Evolutionary conservation across 2,329 filamentous ascomycete genomes (phyloP), one percentile per base, ranked within the genome.

Genomic region (Fusarium torreyae): DNA sequence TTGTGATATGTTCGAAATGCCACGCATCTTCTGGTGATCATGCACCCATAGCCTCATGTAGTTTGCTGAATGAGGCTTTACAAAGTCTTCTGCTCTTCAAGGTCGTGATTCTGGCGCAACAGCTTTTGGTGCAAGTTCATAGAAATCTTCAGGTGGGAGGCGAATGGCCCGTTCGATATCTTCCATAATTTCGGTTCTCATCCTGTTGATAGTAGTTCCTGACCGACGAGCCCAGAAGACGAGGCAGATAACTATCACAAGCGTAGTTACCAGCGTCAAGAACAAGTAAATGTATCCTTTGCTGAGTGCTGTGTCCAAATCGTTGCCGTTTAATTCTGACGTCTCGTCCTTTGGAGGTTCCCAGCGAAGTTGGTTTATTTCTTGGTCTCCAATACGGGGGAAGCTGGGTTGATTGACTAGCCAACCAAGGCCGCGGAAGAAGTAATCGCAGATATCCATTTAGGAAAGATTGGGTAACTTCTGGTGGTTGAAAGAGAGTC

Each of bases 391-490:
- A 22, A 15, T 22, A n/a, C 17, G 36, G 7, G 20, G 3, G 36
- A 42, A 18, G 5, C 17, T 36, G 10, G 51, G 28, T n/a, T 60
- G 50, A 11, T 43, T 20, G 28, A 26, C 42, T 14, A 34, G 5
- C n/a, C 51, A 18, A 24, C 28, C 34, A 9, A 60, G 33, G 13
- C 20, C 51, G 20, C 11, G 43, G 28, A 60, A 55, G n/a, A 59
- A n/a, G 22, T 22, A 15, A 7, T 48, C 42, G 14, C 31, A 34
- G 10, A 15, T 15, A 8, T 40, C 18, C 56, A 59, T 59, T 22
- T 20, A n/a, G 18, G 5, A 8, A 20, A 24, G 8, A 17, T 7
- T 18, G 17, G 11, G 11, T 13, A 40, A 7, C 10, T n/a, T 40
- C 18, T 40, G 17, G 38, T 18, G n/a, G 6, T 13, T 40, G 18